phyloP scores from a whole-genome alignment of 148 eudicot species.

The Rhododendron williamsianum region DNA sequence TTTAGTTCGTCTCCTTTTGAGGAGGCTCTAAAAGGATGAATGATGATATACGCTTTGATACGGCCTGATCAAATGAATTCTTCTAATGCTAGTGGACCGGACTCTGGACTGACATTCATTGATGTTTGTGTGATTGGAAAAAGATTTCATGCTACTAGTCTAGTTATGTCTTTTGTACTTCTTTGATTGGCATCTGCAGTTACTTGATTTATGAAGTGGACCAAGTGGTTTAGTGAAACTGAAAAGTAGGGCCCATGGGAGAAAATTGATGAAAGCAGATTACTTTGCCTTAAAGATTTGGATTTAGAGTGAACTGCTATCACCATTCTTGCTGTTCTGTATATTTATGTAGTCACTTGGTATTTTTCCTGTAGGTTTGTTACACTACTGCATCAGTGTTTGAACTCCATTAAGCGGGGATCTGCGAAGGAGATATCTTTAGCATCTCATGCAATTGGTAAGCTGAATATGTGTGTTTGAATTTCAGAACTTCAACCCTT shows the following conservation, averaged over 20 bases:
- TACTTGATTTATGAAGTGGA: neutral
- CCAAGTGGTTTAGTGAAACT: neutral
- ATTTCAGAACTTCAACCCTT: neutral
- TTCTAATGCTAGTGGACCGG: neutral
- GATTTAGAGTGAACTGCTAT: neutral
- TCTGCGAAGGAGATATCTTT: slow-evolving; percentile 70
- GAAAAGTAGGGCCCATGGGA: neutral
- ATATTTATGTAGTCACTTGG: neutral
- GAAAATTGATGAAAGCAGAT: neutral
- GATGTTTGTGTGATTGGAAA: neutral
- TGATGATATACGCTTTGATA: neutral
- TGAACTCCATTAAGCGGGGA: slow-evolving; percentile 71
- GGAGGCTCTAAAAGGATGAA: neutral
- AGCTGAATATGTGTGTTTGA: neutral
- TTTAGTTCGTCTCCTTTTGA: neutral
- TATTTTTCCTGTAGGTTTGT: slow-evolving; percentile 48
- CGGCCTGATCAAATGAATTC: neutral
- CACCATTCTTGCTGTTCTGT: neutral
- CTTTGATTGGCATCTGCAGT: neutral
- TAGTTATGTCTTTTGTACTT: neutral
- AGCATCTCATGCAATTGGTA: slow-evolving; percentile 58
- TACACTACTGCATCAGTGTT: slow-evolving; percentile 69
- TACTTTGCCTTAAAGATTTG: neutral
- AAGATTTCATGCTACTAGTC: neutral
- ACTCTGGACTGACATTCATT: neutral